Base-by-base conservation (phyloP, 2,329 filamentous ascomycete genomes). In the Dactylellina parvicollis region DNA sequence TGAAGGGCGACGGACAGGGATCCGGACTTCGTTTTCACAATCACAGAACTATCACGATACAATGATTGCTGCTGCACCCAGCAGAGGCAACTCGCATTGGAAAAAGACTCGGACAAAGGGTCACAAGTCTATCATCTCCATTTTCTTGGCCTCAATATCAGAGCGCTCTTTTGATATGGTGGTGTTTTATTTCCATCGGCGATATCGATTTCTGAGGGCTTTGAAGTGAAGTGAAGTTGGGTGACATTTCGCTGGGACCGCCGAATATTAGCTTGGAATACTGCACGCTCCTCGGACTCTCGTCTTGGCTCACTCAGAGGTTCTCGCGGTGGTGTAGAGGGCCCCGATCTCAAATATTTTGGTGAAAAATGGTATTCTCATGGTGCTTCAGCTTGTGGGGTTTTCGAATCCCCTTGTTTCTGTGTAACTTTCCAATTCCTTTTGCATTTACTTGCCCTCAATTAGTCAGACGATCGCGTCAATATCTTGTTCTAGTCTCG, bases 31-130 rank as follows among this genome's bases (percentile, higher is more conserved):
- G 3, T 26, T 28, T 14, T 49, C n/a, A 46, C 46, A 38, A 49
- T 69, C 64, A 69, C 64, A 54, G 64, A 24, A 69, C 46, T 69
- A 61, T 69, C 64, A 69, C 64, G 64, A 55, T 54, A 69, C 40
- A 44, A 46, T 38, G 36, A 22, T 4, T 16, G 12, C 12, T 38
- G 10, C 34, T 9, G 16, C 16, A 38, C 16, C 34, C 34, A n/a
- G 12, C 4, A n/a, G 4, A 14, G 34, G 12, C n/a, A 18, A 40
- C 10, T 12, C n/a, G 20, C n/a, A 44, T 5, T 20, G 40, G 3
- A 44, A 20, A 18, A 44, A 3, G 10, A 22, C 16, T 20, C 40
- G 9, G 8, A 30, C 10, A 20, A 18, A 28, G 34, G 49, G 61
- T 64, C 60, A 54, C 47, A 55, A 54, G 49, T 22, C 30, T 61